These are phyloP conservation scores for Irpex sp. DNA, from an alignment of 1,284 basidiomycete genomes.

Conservation along the genomic window DNA sequence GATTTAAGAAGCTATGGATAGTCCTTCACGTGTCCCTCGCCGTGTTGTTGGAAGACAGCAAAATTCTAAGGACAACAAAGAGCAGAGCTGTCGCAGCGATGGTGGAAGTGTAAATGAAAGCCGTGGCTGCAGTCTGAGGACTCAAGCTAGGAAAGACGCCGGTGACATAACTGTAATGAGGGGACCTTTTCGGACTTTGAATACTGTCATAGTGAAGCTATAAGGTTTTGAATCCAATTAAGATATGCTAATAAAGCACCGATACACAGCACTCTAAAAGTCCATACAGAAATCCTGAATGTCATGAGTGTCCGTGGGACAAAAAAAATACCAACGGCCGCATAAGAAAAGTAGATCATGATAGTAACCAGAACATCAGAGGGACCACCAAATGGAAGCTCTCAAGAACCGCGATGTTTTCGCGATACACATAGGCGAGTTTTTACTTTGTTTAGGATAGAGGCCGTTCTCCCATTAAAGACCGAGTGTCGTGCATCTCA, in stretches of 20 bases:
- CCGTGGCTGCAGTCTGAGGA: not conserved
- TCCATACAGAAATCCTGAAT: too few species aligned
- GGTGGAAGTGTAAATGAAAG: not conserved
- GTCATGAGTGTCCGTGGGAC: too few species aligned
- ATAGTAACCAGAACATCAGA: too few species aligned
- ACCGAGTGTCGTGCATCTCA: too few species aligned
- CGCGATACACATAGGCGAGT: too few species aligned
- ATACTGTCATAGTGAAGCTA: not conserved
- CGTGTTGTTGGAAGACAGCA: not conserved
- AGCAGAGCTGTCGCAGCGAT: not conserved
- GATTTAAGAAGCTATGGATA: not conserved
- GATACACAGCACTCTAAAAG: not conserved
- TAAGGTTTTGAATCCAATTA: not conserved
- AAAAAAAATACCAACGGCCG: too few species aligned
- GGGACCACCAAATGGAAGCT: too few species aligned
- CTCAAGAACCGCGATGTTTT: too few species aligned
- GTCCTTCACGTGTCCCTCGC: not conserved
- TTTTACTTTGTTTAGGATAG: too few species aligned
- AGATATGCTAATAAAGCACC: not conserved
- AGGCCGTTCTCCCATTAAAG: too few species aligned
- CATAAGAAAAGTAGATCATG: too few species aligned
- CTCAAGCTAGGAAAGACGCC: not conserved
- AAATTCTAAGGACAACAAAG: not conserved
- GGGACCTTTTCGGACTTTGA: not conserved
- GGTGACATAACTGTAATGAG: not conserved